These are phyloP conservation scores for Dothidotthia symphoricarpi DNA, from an alignment of 2,329 filamentous ascomycete species.

Conservation along the genomic window DNA sequence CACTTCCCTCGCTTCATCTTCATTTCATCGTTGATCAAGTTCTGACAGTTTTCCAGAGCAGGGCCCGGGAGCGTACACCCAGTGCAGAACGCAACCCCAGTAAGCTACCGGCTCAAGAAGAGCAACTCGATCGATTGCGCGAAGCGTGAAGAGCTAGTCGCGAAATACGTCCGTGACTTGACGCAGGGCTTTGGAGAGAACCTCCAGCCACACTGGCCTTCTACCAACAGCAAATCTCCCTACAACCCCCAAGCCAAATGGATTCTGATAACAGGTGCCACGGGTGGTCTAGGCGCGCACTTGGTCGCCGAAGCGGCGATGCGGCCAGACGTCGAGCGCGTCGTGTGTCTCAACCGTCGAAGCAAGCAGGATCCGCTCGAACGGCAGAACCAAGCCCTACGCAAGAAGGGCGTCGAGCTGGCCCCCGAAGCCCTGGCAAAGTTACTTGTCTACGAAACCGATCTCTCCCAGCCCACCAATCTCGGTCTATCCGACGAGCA, in stretches of 20 bases:
- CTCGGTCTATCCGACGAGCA: no score
- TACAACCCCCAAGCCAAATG: not conserved
- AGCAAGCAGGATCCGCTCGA: slow-evolving; percentile 26
- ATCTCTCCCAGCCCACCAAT: slow-evolving; percentile 44
- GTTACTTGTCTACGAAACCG: slow-evolving; percentile 49
- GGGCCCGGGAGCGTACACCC: no score
- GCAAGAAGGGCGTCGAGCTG: slow-evolving; percentile 8
- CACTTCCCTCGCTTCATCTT: no score
- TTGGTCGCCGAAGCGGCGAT: slow-evolving; percentile 33
- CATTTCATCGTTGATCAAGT: no score
- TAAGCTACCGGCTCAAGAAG: no score
- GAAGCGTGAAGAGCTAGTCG: not conserved
- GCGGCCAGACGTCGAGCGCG: slow-evolving; percentile 25
- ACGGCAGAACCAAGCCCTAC: slow-evolving; percentile 41
- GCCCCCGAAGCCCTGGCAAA: slow-evolving; percentile 30
- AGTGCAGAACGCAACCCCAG: no score
- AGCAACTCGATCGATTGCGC: no score
- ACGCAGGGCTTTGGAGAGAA: no score
- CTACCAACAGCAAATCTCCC: not conserved
- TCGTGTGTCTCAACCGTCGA: slow-evolving; percentile 50
- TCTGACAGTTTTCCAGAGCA: no score
- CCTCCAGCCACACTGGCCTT: not conserved
- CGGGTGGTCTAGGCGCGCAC: slow-evolving; percentile 44
- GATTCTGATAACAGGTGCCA: slow-evolving; percentile 44
- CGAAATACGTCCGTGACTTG: not conserved